Conservation (phyloP, 352 stramenopile genomes). For the Globisporangium mamillatum region DNA sequence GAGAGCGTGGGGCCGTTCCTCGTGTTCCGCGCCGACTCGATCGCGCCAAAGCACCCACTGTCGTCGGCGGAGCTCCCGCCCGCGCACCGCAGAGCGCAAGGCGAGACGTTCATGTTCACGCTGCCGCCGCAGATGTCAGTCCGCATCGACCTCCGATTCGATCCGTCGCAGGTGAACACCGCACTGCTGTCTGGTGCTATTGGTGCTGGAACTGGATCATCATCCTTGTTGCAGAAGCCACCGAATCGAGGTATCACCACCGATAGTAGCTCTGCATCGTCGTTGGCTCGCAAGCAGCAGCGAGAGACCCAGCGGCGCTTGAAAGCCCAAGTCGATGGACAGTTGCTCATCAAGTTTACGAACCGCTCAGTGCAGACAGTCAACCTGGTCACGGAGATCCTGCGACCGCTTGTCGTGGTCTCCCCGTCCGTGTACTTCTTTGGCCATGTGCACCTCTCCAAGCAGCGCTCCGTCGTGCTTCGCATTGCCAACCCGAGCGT, state of each 20-base stretch:
- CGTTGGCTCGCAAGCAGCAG: conserved; percentile 1
- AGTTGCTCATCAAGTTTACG: conserved; percentile 66
- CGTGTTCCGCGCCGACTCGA: conserved; percentile 55
- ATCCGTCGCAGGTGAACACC: conserved; percentile 24
- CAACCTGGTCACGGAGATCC: conserved; percentile 37
- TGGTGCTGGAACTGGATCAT: not conserved
- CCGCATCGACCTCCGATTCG: conserved; percentile 62
- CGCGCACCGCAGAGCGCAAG: conserved; percentile 49
- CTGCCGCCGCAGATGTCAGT: conserved; percentile 66
- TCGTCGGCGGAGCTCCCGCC: conserved; percentile 50
- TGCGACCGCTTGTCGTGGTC: conserved; percentile 52
- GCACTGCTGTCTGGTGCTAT: not conserved
- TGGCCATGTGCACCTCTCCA: conserved; percentile 55
- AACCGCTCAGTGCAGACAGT: conserved; percentile 66
- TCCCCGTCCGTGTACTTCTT: conserved; percentile 69
- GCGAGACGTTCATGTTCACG: conserved; percentile 69
- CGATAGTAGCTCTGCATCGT: not conserved
- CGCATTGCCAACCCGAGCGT: conserved; percentile 60
- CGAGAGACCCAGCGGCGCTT: conserved; percentile 19
- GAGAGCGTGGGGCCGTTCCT: conserved; percentile 61
- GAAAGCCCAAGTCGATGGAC: conserved; percentile 31
- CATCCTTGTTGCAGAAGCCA: not conserved
- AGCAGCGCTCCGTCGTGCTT: conserved; percentile 39
- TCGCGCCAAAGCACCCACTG: conserved; percentile 62
- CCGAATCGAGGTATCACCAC: not conserved